Conservation (phyloP, 2,329 filamentous ascomycete species). For the Fusarium chaquense region DNA sequence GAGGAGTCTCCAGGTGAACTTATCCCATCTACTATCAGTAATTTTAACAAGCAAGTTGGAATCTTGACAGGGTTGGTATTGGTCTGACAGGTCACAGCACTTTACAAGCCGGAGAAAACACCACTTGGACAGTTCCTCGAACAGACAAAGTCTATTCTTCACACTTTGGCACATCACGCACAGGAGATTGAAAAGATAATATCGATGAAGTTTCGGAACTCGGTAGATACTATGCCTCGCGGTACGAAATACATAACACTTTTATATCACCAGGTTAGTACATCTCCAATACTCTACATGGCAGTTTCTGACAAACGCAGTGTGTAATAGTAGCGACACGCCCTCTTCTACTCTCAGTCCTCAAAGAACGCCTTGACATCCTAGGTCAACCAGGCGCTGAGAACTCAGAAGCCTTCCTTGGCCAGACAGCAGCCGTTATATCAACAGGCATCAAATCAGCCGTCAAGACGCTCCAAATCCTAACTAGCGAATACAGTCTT, state of each 20-base stretch:
- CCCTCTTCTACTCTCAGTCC: slow-evolving; percentile 54
- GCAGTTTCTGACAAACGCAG: slow-evolving; percentile 17
- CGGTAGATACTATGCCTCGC: slow-evolving; percentile 52
- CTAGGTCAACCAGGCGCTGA: slow-evolving; percentile 42
- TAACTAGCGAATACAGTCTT: slow-evolving; percentile 52
- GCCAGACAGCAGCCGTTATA: slow-evolving; percentile 52
- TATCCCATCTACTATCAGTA: slow-evolving; percentile 52
- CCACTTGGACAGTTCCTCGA: slow-evolving; percentile 53
- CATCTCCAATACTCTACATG: fast-evolving
- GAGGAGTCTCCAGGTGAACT: slow-evolving; percentile 52
- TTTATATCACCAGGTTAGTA: slow-evolving; percentile 54
- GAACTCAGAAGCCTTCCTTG: slow-evolving; percentile 51
- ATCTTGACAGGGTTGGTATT: fast-evolving
- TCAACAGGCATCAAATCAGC: slow-evolving; percentile 58
- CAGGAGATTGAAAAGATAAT: slow-evolving; percentile 56
- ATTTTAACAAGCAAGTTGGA: slow-evolving; percentile 52
- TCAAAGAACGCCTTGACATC: slow-evolving; percentile 53
- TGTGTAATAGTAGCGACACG: slow-evolving; percentile 57
- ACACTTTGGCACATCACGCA: slow-evolving; percentile 53
- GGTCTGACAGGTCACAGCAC: slow-evolving; percentile 39
- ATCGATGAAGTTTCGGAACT: slow-evolving; percentile 50
- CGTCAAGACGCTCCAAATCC: slow-evolving; percentile 54
- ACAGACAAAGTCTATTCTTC: slow-evolving; percentile 52
- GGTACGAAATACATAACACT: slow-evolving; percentile 55
- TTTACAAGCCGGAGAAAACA: slow-evolving; percentile 54